phyloP scores from a whole-genome alignment of 2,329 filamentous ascomycete species.

The Diaporthe aspalathi region DNA sequence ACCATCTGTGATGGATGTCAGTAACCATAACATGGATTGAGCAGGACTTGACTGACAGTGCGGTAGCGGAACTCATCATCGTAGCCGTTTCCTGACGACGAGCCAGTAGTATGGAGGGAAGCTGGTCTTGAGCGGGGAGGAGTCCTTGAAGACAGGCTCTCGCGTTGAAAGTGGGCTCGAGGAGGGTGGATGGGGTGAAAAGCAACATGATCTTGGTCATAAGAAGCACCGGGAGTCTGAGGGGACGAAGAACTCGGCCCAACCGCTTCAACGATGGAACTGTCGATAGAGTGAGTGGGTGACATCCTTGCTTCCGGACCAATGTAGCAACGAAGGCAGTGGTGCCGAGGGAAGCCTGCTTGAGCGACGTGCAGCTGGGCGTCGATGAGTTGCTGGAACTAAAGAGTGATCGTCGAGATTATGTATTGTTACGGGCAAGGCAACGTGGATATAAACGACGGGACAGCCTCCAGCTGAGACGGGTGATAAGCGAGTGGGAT shows the following conservation, averaged over 20 bases:
- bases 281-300: conserved; percentile 23
- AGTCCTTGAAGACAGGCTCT: conserved; percentile 22
- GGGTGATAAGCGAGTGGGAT: conserved; percentile 22
- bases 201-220: conserved; percentile 12
- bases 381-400: neutral
- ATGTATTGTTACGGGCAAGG: conserved; percentile 10
- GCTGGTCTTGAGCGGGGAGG: conserved; percentile 31
- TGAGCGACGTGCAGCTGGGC: conserved; percentile 1
- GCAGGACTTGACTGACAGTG: conserved; percentile 43
- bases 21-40: neutral
- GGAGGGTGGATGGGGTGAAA: conserved; percentile 21
- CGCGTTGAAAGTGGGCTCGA: conserved; percentile 28
- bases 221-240: neutral
- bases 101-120: conserved; percentile 35
- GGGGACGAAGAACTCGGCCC: conserved; percentile 2
- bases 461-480: conserved; percentile 9
- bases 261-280: conserved; percentile 4
- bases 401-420: neutral
- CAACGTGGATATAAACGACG: conserved; percentile 15
- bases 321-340: neutral
- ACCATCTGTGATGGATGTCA: conserved; percentile 45
- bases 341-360: neutral
- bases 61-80: conserved; percentile 48
- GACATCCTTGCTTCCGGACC: conserved; percentile 19
- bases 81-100: conserved; percentile 38